Conservation (phyloP, 306 rosid genomes). For the Lupinus albus region DNA sequence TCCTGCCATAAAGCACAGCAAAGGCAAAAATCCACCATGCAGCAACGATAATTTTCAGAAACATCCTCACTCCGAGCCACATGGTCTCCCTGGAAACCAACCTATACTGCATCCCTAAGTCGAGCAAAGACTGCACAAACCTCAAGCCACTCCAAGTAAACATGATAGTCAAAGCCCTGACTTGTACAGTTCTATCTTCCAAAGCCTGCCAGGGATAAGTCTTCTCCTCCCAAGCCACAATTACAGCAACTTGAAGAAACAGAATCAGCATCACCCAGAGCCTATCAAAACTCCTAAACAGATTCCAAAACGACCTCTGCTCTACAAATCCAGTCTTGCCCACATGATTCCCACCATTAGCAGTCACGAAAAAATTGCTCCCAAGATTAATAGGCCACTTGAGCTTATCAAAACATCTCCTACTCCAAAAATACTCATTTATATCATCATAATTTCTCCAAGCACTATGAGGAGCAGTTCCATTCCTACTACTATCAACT, state of each 20-base stretch:
- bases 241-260: conserved; percentile 85
- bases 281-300: conserved; percentile 82
- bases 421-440: conserved; percentile 92
- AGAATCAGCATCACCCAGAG: conserved; percentile 83
- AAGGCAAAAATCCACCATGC: conserved; percentile 72
- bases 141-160: conserved; percentile 88
- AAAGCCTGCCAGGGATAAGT: conserved; percentile 70
- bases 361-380: conserved; percentile 73
- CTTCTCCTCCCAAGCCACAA: conserved; percentile 78
- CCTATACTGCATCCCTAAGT: conserved; percentile 73
- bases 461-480: conserved; percentile 77
- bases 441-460: conserved; percentile 97
- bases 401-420: conserved; percentile 84
- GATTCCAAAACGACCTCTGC: conserved; percentile 91
- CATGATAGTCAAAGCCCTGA: conserved; percentile 64
- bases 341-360: conserved; percentile 61
- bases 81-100: conserved; percentile 84
- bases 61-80: conserved; percentile 76
- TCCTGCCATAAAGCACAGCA: conserved; percentile 72
- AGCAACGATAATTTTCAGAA: conserved; percentile 73
- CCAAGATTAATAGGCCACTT: conserved; percentile 83
- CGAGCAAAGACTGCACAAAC: conserved; percentile 77
- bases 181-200: conserved; percentile 61
- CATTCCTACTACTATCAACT: conserved; percentile 73
- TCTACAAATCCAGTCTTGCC: conserved; percentile 98